phyloP scores from a whole-genome alignment of 192 early-diverging fungal species.

The Chytriomyces sp. region DNA sequence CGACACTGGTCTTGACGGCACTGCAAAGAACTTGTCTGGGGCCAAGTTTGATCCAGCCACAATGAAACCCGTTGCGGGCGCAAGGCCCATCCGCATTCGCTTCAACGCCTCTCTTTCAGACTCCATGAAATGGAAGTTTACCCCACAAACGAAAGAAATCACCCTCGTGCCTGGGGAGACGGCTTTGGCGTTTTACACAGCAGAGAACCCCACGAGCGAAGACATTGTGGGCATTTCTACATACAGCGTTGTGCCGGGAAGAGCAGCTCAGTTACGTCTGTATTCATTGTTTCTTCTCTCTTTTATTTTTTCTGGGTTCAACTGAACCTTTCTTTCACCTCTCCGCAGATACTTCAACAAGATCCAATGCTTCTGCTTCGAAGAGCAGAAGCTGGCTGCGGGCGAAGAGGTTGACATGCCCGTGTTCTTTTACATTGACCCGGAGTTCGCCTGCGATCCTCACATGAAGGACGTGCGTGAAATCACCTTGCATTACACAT shows the following conservation, averaged over 20 bases:
- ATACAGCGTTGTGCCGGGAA: slow-evolving; percentile 92
- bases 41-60: slow-evolving; percentile 68
- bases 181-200: slow-evolving; percentile 94
- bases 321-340: background rate
- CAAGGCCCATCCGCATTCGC: slow-evolving; percentile 63
- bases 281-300: background rate
- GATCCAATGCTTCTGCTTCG: slow-evolving; percentile 99
- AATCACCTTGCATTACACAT: slow-evolving; percentile 92
- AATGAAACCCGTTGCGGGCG: slow-evolving; percentile 65
- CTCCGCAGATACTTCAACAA: slow-evolving; percentile 85
- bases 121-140: slow-evolving; percentile 86
- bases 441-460: slow-evolving; percentile 92
- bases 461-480: slow-evolving; percentile 92
- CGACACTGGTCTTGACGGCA: slow-evolving; percentile 89
- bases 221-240: slow-evolving; percentile 95
- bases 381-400: slow-evolving; percentile 89
- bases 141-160: slow-evolving; percentile 85
- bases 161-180: slow-evolving; percentile 95
- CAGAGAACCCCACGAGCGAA: slow-evolving; percentile 81
- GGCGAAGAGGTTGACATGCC: slow-evolving; percentile 88
- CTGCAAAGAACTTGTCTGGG: slow-evolving; percentile 70
- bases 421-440: slow-evolving; percentile 96
- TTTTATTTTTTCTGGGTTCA: background rate
- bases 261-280: slow-evolving; percentile 73
- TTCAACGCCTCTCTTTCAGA: slow-evolving; percentile 74